A percentile compares a stretch with the other conserved stretches of the same genome.
These are phyloP conservation scores for Solanum etuberosum DNA, from an alignment of 257 asterid species.

Conservation along the genomic window DNA sequence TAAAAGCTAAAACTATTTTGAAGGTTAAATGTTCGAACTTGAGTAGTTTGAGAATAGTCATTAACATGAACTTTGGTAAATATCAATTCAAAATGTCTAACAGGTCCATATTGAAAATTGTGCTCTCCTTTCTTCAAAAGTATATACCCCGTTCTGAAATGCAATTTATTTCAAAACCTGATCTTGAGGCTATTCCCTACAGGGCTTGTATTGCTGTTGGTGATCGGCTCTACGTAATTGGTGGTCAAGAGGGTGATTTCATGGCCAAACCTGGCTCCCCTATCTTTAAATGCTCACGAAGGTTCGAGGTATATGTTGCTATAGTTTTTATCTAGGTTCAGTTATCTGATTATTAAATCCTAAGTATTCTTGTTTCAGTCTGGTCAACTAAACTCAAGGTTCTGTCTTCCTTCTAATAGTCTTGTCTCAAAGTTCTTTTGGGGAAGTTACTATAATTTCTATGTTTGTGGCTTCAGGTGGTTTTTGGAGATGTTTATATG, in stretches of 20 bases:
- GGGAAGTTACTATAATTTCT: not conserved
- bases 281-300: conserved; percentile 62
- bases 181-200: not conserved
- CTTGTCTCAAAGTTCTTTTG: not conserved
- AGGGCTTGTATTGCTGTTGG: conserved; percentile 56
- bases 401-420: not conserved
- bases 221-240: conserved; percentile 55
- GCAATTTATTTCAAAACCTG: not conserved
- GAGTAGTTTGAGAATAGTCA: not conserved
- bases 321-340: not conserved
- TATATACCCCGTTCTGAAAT: not conserved
- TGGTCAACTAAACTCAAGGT: not conserved
- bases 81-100: not conserved
- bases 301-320: conserved; percentile 43
- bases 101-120: not conserved
- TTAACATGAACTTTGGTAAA: not conserved
- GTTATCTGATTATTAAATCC: not conserved
- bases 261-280: conserved; percentile 81
- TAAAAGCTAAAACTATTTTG: not conserved
- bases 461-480: conserved; percentile 28
- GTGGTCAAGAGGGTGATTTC: conserved; percentile 87
- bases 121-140: not conserved
- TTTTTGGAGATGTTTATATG: conserved; percentile 69
- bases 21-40: not conserved
- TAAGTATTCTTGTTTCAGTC: not conserved